Conservation (phyloP, 768 basidiomycete genomes). For the Hemileccinum rubropunctum region DNA sequence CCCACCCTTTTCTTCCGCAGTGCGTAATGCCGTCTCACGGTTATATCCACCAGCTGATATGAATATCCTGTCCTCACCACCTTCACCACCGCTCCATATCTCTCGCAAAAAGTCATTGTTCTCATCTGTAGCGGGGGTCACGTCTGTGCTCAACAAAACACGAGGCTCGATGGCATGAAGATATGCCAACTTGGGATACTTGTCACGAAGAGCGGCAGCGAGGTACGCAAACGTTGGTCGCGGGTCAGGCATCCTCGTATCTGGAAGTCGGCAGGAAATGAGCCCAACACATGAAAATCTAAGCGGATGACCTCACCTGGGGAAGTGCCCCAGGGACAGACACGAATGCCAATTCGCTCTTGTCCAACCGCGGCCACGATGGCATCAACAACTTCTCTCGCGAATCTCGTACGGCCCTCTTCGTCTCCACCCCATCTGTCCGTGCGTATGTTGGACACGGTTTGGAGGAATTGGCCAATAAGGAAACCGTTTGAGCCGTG, state of each 20-base stretch:
- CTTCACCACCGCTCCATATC: conserved; percentile 18
- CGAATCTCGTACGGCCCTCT: conserved; percentile 52
- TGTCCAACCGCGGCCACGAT: conserved; percentile 51
- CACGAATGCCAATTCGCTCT: conserved; percentile 49
- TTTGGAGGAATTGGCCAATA: conserved; percentile 51
- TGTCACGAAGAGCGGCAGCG: conserved; percentile 22
- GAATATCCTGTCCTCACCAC: conserved; percentile 15
- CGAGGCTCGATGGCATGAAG: conserved; percentile 40
- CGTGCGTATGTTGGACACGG: conserved; percentile 36
- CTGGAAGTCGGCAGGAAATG: conserved; percentile 14
- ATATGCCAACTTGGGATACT: conserved; percentile 40
- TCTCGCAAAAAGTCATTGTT: conserved; percentile 26
- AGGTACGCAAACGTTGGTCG: conserved; percentile 34
- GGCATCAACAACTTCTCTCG: conserved; percentile 51
- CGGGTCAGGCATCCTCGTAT: conserved; percentile 24
- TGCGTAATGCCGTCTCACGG: conserved; percentile 35
- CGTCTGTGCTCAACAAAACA: conserved; percentile 2
- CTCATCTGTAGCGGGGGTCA: conserved; percentile 5
- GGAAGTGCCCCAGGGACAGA: conserved; percentile 53
- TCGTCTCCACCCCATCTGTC: conserved; percentile 70
- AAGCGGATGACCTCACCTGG: conserved; percentile 37
- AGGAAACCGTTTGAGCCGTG: conserved; percentile 45
- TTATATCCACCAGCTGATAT: conserved; percentile 45
- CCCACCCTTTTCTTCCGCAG: conserved; percentile 30
- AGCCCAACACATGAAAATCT: conserved; percentile 9